Base-by-base conservation (phyloP, 305 asterid genomes). In the Fraxinus sp. region DNA sequence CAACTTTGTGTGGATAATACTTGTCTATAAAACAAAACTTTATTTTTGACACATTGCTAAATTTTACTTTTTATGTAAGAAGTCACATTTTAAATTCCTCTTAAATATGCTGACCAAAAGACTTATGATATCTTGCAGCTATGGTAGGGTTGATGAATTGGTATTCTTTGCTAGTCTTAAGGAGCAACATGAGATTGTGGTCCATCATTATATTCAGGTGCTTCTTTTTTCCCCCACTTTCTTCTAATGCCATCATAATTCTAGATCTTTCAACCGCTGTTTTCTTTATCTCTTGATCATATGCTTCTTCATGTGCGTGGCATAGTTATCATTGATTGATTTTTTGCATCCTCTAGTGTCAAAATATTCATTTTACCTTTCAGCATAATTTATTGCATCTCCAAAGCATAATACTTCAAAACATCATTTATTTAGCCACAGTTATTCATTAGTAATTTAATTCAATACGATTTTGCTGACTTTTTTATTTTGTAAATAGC, bases 181-280 rank as follows among this genome's bases (percentile, higher is more conserved):
- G 90, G 99, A 96, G 94, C 90, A 96, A 88, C 88, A 93, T 74
- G 97, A 96, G 86, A 92, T 96, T 86, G 98, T 96, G 84, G 89
- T 96, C 86, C 99, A 89, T 80, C 98, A 94, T 87, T 94, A 93
- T 90, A 92, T 94, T 86, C 98, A 94, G 99, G 98, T 96, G 83
- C 81, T 76, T 84, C 78, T 82, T 88, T 85, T 77, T 76, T 82
- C 55, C 73, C 76, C n/a, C 77, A 8, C 78, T 73, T 70, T 75
- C 76, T 72, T 44, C 39, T 46, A 71, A 74, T 74, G 18, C 80
- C 32, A 33, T 35, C 81, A 77, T 7, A 33, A 13, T 3, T 68
- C 82, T 82, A 70, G 70, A 83, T 77, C 3, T 72, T 83, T 74
- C 33, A n/a, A 66, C 8, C 82, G 52, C 80, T 35, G 64, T 71